Base-by-base conservation (phyloP, 2,329 filamentous ascomycete genomes). In the Aspergillus melleus region DNA sequence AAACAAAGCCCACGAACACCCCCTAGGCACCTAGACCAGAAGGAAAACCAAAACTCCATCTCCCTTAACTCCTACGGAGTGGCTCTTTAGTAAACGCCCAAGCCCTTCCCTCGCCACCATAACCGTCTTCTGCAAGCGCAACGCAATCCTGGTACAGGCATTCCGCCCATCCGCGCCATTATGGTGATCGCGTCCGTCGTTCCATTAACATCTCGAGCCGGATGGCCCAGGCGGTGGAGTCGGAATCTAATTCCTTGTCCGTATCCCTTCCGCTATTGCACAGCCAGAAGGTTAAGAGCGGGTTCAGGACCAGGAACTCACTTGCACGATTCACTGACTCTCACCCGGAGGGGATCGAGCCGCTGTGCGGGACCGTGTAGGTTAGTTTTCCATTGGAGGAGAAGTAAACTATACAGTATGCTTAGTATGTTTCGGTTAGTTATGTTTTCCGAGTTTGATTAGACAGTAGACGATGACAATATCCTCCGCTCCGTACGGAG, bases 321-420 rank as follows among this genome's bases (percentile, higher is more conserved):
- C n/a, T n/a, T n/a, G n/a, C n/a, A n/a, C n/a, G n/a, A n/a, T n/a
- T n/a, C n/a, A n/a, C 32, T 36, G 26, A 29, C 8, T 29, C 26
- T 29, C 26, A 29, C 26, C 1, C 54, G 2, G 42, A 19, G 19
- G 58, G 50, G 44, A 60, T 57, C 19, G 50, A 44, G 2, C 6
- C 54, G 58, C 54, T 54, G 30, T 57, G 58, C 19, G 54, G 58
- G 20, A 52, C 11, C 6, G 54, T 57, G 22, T 57, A 57, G 42
- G 58, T 57, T 14, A 57, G 9, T n/a, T 46, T 20, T n/a, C 54
- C 54, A 10, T 47, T 4, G 42, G 54, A 29, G 6, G 54, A 60
- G 58, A 60, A 24, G 54, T 57, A 57, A n/a, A 57, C 54, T 57
- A 26, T 5, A 16, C 29, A 22, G 16, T 11, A 30, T 8, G 20